Base-by-base conservation (phyloP, 2,329 filamentous ascomycete genomes). In the Xylaria sp. region DNA sequence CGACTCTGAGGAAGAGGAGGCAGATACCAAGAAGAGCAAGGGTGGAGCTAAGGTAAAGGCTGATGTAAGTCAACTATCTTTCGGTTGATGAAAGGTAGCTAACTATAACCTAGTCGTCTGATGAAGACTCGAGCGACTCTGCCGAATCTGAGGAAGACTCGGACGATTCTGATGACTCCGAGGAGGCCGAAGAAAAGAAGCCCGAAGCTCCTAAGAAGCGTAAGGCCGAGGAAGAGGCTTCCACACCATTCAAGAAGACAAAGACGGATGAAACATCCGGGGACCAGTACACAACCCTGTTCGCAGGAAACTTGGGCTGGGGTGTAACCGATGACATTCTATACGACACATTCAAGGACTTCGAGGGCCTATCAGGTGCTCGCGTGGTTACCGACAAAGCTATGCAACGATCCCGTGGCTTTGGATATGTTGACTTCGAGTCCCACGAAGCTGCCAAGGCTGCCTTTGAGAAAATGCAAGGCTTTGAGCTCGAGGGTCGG, bases 221-320 rank as follows among this genome's bases (percentile, higher is more conserved):
- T 65, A 84, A 85, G 72, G 83, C 75, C 34, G 75, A 77, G 58
- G 74, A 76, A 62, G 76, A 76, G 64, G 64, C 67, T 41, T 28
- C 66, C 23, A 39, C 69, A 9, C 64, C 67, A 15, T 58, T 67
- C 48, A 72, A 72, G 71, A 72, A 72, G 67, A 64, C 60, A 25
- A 72, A 72, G 67, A 69, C 58, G 1, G 63, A 65, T 15, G 76
- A 86, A 53, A 77, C 80, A 57, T 78, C 80, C 53, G 80, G 78
- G 60, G 84, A 79, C 67, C 80, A 85, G 66, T 80, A 84, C 76
- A 83, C 84, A 73, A 97, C 94, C 76, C 89, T 97, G 62, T 97
- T 97, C 81, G 89, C 94, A 72, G 94, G 94, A 74, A 95, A 93
- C 85, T 86, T 97, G 72, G 93, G 92, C 82, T 97, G 94, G 94